Evolutionary conservation across 345 rosid species (phyloP).

Genomic region (Eucalyptus albens): DNA sequence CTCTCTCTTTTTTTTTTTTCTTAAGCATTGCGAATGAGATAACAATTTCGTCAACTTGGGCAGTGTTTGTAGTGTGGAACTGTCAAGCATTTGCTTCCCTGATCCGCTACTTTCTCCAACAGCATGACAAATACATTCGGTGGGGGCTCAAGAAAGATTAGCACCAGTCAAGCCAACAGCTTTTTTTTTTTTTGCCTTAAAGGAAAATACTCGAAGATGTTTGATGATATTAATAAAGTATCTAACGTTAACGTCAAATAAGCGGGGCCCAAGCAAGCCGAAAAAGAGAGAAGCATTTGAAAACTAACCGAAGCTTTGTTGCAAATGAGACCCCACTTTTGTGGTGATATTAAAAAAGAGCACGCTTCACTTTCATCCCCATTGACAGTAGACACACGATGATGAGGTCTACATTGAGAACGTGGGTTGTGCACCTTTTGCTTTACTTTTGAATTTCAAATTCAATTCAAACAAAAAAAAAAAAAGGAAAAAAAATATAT

Average conservation of each 20-base stretch:
- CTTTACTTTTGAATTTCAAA: conserved; percentile 27
- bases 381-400: not conserved
- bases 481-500: not conserved
- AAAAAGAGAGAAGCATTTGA: not conserved
- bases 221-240: not conserved
- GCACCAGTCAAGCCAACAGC: not conserved
- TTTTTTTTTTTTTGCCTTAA: not conserved
- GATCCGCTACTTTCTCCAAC: not conserved
- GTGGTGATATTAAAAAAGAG: not conserved
- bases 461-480: not conserved
- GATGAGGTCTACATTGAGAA: not conserved
- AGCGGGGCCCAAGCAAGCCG: not conserved
- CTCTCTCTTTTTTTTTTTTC: not conserved
- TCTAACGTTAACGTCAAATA: not conserved
- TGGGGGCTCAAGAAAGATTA: not conserved
- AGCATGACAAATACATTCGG: not conserved
- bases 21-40: not conserved
- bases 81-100: not conserved
- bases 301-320: not conserved
- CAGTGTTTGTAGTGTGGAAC: not conserved
- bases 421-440: not conserved
- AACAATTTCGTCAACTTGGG: not conserved
- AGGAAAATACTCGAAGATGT: not conserved
- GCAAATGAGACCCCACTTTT: not conserved
- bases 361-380: not conserved